Conservation (phyloP, 2,329 filamentous ascomycete genomes). For the Calcarisporium arbuscula region DNA sequence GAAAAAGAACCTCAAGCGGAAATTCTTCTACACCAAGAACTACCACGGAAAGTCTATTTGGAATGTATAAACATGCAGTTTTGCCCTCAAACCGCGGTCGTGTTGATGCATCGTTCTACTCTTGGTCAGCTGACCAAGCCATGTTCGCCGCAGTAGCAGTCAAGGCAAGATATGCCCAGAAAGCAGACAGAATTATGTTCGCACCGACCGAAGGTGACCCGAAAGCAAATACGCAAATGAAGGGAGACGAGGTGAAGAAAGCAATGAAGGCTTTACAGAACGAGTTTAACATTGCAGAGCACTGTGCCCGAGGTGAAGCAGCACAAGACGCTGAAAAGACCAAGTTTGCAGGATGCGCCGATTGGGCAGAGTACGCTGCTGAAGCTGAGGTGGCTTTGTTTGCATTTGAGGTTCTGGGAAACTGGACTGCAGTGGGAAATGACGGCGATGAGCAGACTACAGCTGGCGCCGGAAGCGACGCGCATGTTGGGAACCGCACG, state of each 20-base stretch:
- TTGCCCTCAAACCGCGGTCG: background rate
- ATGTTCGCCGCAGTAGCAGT: conserved; percentile 14
- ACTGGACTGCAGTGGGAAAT: too few relatives aligned
- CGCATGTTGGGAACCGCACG: too few relatives aligned
- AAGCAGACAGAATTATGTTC: conserved; percentile 14
- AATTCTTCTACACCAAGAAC: too few relatives aligned
- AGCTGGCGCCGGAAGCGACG: too few relatives aligned
- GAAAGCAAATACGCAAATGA: background rate
- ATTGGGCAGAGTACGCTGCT: conserved; percentile 17
- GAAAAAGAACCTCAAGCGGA: too few relatives aligned
- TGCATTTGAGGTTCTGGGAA: conserved; percentile 6
- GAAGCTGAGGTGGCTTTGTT: conserved; percentile 17
- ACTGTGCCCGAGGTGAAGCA: conserved; percentile 6
- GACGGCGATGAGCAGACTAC: too few relatives aligned
- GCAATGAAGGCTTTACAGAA: conserved; percentile 8
- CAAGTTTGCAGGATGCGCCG: conserved; percentile 19
- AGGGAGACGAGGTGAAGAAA: background rate
- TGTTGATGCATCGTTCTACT: conserved; percentile 9
- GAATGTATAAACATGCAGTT: background rate
- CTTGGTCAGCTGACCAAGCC: conserved; percentile 18
- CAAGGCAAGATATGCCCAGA: conserved; percentile 15
- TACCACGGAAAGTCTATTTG: too few relatives aligned
- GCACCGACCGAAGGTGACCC: background rate
- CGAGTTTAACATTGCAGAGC: conserved; percentile 14
- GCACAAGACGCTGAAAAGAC: conserved; percentile 15